phyloP scores from a whole-genome alignment of 345 rosid species.

The Citrus mangshanensis region DNA sequence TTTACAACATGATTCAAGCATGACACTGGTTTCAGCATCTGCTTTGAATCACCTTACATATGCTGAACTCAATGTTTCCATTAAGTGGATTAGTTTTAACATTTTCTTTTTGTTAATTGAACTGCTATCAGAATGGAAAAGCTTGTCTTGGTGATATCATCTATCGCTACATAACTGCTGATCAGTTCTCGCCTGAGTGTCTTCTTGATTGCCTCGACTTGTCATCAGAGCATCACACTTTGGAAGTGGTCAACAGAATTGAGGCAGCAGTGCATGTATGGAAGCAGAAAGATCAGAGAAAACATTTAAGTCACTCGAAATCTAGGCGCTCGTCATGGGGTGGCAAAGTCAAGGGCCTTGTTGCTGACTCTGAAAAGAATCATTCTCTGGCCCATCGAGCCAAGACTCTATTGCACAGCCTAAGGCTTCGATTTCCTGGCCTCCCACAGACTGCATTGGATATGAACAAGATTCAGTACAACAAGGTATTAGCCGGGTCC shows the following conservation, averaged over 20 bases:
- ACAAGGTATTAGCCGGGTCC: slow-evolving; percentile 42
- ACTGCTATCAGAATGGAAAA: slow-evolving; percentile 56
- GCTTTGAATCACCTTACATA: not conserved
- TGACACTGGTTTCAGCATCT: not conserved
- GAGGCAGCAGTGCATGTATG: slow-evolving; percentile 87
- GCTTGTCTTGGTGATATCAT: slow-evolving; percentile 80
- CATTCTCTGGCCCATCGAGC: slow-evolving; percentile 67
- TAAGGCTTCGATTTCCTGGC: slow-evolving; percentile 81
- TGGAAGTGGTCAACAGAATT: slow-evolving; percentile 77
- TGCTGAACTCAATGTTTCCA: not conserved
- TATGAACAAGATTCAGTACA: slow-evolving; percentile 94
- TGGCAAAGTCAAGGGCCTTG: slow-evolving; percentile 90
- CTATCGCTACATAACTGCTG: slow-evolving; percentile 75
- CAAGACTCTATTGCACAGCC: slow-evolving; percentile 67
- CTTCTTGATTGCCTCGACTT: slow-evolving; percentile 87
- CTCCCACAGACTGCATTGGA: slow-evolving; percentile 92
- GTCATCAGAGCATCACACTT: slow-evolving; percentile 79
- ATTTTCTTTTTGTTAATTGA: not conserved
- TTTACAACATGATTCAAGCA: not conserved
- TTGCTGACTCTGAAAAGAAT: slow-evolving; percentile 55
- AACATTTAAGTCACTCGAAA: slow-evolving; percentile 37
- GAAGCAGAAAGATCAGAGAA: slow-evolving; percentile 65
- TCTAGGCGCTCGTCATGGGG: slow-evolving; percentile 65
- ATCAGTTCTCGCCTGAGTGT: slow-evolving; percentile 76
- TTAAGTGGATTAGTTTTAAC: not conserved